Evolutionary conservation across 129 eudicot genomes (phyloP).

Genomic region (Saposhnikovia divaricata): DNA sequence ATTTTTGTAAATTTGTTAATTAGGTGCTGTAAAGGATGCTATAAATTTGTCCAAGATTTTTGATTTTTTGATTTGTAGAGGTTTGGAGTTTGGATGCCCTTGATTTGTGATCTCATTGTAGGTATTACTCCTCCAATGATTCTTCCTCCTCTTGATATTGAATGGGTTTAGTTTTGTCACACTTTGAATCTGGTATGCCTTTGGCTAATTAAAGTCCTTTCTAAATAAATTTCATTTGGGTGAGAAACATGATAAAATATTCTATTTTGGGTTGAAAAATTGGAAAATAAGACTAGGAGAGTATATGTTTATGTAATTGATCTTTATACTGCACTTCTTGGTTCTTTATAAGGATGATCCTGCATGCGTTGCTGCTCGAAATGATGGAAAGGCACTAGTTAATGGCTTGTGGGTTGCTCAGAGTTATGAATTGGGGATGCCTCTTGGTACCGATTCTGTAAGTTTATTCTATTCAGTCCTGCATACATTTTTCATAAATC

Average conservation of each 20-base stretch:
- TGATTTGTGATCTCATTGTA: constrained; percentile 63
- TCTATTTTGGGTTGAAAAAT: neutral
- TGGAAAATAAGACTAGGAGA: neutral
- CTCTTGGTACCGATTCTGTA: constrained; percentile 43
- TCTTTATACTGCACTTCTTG: neutral
- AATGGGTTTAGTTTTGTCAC: constrained; percentile 98
- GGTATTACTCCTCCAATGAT: constrained; percentile 60
- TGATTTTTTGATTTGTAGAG: too few relatives aligned
- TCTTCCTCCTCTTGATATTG: constrained; percentile 93
- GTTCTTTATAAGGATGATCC: constrained; percentile 63
- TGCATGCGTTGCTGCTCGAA: constrained; percentile 65
- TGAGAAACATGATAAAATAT: neutral
- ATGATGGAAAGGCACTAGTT: constrained; percentile 67
- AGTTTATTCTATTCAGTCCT: constrained; percentile 17
- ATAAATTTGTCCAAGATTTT: too few relatives aligned
- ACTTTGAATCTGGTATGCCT: constrained; percentile 61
- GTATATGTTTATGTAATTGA: neutral
- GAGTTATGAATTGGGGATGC: constrained; percentile 52
- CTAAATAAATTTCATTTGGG: neutral
- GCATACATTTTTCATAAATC: neutral
- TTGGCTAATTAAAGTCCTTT: neutral
- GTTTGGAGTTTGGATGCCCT: constrained; percentile 99
- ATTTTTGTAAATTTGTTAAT: too few relatives aligned
- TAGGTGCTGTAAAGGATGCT: too few relatives aligned
- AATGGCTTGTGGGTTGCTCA: constrained; percentile 64